Conservation (phyloP, 768 basidiomycete genomes). For the Termitomyces sp. region DNA sequence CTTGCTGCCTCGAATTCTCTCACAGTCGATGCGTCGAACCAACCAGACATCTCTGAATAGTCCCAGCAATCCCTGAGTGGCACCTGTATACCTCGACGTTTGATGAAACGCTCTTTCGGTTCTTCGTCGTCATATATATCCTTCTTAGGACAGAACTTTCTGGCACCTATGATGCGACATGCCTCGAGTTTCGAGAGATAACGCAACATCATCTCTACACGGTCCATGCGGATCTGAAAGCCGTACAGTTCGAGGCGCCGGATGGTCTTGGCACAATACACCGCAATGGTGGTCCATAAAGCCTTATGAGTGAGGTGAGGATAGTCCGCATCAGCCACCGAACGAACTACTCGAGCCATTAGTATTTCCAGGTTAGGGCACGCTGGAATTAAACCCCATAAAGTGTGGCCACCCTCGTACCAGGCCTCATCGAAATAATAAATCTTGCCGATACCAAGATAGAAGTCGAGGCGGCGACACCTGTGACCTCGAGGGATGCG, state of each 20-base stretch:
- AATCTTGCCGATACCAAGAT: no score
- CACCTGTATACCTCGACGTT: background rate
- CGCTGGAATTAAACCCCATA: background rate
- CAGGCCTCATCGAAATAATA: no score
- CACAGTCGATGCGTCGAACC: background rate
- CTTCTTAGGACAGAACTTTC: background rate
- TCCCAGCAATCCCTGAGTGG: background rate
- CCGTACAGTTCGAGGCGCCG: background rate
- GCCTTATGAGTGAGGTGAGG: background rate
- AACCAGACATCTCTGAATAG: background rate
- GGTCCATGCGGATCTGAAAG: background rate
- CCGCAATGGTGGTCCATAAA: background rate
- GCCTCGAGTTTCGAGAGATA: no score
- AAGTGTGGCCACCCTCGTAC: no score
- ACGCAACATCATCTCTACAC: no score
- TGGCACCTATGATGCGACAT: background rate
- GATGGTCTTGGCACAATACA: no score
- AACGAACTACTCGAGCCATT: background rate
- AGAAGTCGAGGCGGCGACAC: no score
- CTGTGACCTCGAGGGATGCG: no score
- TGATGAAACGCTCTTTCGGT: background rate
- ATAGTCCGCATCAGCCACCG: no score
- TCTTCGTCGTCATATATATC: background rate
- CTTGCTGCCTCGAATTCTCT: background rate
- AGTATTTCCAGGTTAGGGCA: background rate